Percentiles rank a stretch among this genome's conserved stretches.
phyloP scores from a whole-genome alignment of 2,329 filamentous ascomycete species.

The Neoascochyta sp. region DNA sequence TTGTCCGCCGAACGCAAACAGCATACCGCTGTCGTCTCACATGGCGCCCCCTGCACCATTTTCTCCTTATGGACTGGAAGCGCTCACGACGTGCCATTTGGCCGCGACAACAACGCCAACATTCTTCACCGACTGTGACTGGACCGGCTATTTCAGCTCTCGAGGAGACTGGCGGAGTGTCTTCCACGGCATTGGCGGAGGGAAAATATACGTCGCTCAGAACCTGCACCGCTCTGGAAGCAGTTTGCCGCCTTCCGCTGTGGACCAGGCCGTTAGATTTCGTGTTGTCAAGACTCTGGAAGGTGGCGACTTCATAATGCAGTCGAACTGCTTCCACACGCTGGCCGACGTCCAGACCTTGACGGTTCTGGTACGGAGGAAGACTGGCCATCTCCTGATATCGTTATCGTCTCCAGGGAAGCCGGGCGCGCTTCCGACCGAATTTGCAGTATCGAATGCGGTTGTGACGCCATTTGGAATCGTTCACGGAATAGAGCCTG shows the following conservation, averaged over 20 bases:
- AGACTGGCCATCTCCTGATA: constrained; percentile 6
- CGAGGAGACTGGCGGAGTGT: constrained; percentile 11
- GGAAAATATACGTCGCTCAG: too few relatives aligned
- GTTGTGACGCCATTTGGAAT: constrained; percentile 10
- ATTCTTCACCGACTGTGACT: constrained; percentile 5
- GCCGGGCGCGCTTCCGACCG: too few relatives aligned
- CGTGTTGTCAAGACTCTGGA: constrained; percentile 1
- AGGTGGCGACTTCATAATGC: constrained; percentile 6
- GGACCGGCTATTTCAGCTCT: constrained; percentile 9
- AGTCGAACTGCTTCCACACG: constrained; percentile 9
- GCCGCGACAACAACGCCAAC: constrained; percentile 1
- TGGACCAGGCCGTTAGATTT: constrained; percentile 5
- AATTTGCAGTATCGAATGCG: too few relatives aligned
- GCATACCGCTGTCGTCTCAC: constrained; percentile 4
- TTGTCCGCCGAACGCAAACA: constrained; percentile 3
- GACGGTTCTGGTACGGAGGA: constrained; percentile 4
- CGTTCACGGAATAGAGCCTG: constrained; percentile 8
- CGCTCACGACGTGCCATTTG: constrained; percentile 1
- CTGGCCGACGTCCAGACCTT: constrained; percentile 5
- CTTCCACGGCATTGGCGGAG: constrained; percentile 8
- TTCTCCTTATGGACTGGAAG: background rate
- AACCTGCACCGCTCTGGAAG: constrained; percentile 1
- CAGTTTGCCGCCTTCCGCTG: background rate
- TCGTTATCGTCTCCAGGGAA: constrained; percentile 4
- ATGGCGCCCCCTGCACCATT: constrained; percentile 1